Conservation (phyloP, 805 yeast genomes). For the Tanozyma kutaoensis region DNA sequence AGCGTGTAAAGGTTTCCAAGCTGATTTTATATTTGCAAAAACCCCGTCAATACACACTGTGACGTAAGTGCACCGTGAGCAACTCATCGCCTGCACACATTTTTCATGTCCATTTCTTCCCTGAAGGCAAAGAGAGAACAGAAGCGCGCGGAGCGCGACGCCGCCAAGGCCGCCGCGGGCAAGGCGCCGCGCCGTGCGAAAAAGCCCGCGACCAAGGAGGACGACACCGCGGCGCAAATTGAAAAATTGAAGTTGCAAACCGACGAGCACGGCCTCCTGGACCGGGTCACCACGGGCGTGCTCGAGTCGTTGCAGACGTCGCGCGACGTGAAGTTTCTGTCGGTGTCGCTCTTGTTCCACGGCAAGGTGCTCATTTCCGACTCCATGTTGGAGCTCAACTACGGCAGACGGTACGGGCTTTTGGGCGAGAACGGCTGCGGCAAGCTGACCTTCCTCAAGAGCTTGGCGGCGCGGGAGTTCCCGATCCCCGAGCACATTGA, state of each 20-base stretch:
- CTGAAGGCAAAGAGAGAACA: slow-evolving; percentile 98
- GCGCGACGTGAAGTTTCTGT: slow-evolving; percentile 84
- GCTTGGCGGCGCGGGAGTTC: slow-evolving; percentile 90
- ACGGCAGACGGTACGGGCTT: slow-evolving; percentile 94
- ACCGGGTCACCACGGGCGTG: slow-evolving; percentile 97
- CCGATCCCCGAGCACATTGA: slow-evolving; percentile 91
- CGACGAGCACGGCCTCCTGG: slow-evolving; percentile 89
- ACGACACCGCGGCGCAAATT: slow-evolving; percentile 57
- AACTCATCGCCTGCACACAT: too few species aligned
- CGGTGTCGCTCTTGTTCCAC: slow-evolving; percentile 88
- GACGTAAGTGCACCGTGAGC: too few species aligned
- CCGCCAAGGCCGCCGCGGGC: slow-evolving; percentile 43
- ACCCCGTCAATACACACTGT: too few species aligned
- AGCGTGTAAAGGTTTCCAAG: too few species aligned
- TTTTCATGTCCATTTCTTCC: slow-evolving; percentile 48
- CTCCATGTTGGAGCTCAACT: slow-evolving; percentile 83
- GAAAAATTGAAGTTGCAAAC: slow-evolving; percentile 83
- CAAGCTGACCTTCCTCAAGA: slow-evolving; percentile 87
- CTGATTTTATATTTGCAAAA: too few species aligned
- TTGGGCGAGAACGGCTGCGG: slow-evolving; percentile 99
- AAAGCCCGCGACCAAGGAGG: slow-evolving; percentile 41
- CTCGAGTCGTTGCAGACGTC: slow-evolving; percentile 80
- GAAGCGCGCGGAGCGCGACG: slow-evolving; percentile 59
- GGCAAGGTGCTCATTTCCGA: slow-evolving; percentile 95
- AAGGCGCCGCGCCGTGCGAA: slow-evolving; percentile 58